Conservation (phyloP, 2,329 filamentous ascomycete species). For the Penicillium paneum region DNA sequence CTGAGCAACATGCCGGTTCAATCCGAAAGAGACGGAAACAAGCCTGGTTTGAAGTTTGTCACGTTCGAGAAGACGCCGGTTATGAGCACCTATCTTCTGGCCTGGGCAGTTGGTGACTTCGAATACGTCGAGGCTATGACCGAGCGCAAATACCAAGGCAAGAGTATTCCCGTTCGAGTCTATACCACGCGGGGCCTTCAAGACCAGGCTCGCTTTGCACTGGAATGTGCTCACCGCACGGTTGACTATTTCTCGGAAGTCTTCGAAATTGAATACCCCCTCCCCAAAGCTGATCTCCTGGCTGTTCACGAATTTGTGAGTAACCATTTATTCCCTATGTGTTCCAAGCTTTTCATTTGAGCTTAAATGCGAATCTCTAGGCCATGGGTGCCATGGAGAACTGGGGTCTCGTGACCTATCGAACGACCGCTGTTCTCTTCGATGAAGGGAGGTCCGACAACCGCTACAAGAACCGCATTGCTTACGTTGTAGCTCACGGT, state of each 20-base stretch:
- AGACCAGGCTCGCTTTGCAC: slow-evolving; percentile 82
- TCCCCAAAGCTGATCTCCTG: slow-evolving; percentile 86
- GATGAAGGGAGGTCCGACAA: slow-evolving; percentile 89
- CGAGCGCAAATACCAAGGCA: slow-evolving; percentile 83
- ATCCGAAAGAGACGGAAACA: slow-evolving; percentile 64
- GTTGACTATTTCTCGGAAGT: slow-evolving; percentile 96
- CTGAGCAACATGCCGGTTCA: slow-evolving; percentile 96
- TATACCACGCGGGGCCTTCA: slow-evolving; percentile 95
- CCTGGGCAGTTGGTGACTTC: slow-evolving; percentile 95
- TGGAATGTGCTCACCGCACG: slow-evolving; percentile 87
- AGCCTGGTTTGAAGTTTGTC: slow-evolving; percentile 61
- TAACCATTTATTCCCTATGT: slow-evolving; percentile 23
- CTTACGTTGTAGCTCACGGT: slow-evolving; percentile 92
- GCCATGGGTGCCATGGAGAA: slow-evolving; percentile 81
- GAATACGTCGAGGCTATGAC: slow-evolving; percentile 94
- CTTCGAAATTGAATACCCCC: slow-evolving; percentile 87
- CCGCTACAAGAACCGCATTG: slow-evolving; percentile 86
- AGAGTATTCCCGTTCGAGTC: slow-evolving; percentile 85
- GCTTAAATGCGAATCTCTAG: slow-evolving; percentile 44
- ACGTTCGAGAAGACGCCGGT: slow-evolving; percentile 79
- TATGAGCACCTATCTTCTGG: slow-evolving; percentile 87
- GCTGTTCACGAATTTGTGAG: slow-evolving; percentile 89
- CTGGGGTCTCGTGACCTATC: slow-evolving; percentile 94
- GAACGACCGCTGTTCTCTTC: slow-evolving; percentile 92
- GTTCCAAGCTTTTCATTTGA: not conserved